Evolutionary conservation across 2,329 filamentous ascomycete genomes (phyloP).

Genomic region (Thelonectria rubi): DNA sequence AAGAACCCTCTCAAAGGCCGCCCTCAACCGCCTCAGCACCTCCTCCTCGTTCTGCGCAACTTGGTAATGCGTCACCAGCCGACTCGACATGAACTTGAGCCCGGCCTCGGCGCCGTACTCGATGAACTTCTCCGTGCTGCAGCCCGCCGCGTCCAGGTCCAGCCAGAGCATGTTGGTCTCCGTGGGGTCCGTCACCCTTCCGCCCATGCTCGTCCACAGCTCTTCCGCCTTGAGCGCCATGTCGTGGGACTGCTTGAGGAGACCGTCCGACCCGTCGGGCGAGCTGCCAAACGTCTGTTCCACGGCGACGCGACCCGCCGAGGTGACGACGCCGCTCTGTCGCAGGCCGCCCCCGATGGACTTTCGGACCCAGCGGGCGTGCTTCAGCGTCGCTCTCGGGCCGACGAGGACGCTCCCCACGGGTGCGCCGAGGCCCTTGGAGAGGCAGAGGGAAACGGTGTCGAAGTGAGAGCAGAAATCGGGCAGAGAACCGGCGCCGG

Average conservation of each 20-base stretch:
- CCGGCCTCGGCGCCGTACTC: slow-evolving; percentile 54
- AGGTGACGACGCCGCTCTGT: slow-evolving; percentile 77
- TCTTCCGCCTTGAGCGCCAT: slow-evolving; percentile 71
- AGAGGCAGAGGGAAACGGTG: slow-evolving; percentile 80
- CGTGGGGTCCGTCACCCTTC: slow-evolving; percentile 72
- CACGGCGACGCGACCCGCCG: slow-evolving; percentile 75
- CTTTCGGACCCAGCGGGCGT: slow-evolving; percentile 65
- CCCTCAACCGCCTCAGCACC: slow-evolving; percentile 65
- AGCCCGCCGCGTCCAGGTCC: slow-evolving; percentile 70
- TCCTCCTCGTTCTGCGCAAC: slow-evolving; percentile 69
- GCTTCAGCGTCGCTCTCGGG: slow-evolving; percentile 45
- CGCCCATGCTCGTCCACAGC: slow-evolving; percentile 77
- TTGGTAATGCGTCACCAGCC: slow-evolving; percentile 65
- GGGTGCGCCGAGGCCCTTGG: slow-evolving; percentile 83
- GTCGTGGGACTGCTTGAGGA: slow-evolving; percentile 67
- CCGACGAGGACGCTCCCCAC: slow-evolving; percentile 80
- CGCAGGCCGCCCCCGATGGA: slow-evolving; percentile 78
- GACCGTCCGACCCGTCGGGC: slow-evolving; percentile 59
- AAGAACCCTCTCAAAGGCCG: slow-evolving; percentile 58
- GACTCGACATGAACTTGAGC: slow-evolving; percentile 51
- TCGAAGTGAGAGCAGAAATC: slow-evolving; percentile 77
- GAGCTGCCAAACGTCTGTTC: slow-evolving; percentile 54
- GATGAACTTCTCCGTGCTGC: slow-evolving; percentile 49
- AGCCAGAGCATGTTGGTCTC: slow-evolving; percentile 96
- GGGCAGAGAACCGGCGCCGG: slow-evolving; percentile 71